Percentiles rank a stretch among this genome's conserved stretches.
Conservation (phyloP, 805 yeast genomes). For the Metschnikowia gelsemii region DNA sequence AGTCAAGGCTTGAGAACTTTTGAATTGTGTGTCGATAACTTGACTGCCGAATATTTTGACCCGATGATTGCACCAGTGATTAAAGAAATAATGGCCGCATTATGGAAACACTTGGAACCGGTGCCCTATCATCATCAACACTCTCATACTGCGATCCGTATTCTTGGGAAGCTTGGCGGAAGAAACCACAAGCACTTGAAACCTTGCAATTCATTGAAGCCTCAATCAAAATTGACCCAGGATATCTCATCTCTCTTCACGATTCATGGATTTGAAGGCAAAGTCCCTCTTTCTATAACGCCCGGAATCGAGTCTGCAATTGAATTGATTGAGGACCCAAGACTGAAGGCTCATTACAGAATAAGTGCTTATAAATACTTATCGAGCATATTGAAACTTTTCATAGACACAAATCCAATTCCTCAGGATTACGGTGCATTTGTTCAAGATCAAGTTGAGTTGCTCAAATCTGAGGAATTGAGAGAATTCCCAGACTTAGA, state of each 20-base stretch:
- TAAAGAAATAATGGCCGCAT: conserved; percentile 88
- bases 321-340: conserved; percentile 65
- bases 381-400: conserved; percentile 61
- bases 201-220: conserved; percentile 65
- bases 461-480: conserved; percentile 40
- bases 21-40: conserved; percentile 92
- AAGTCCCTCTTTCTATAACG: conserved; percentile 72
- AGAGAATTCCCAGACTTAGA: conserved; percentile 37
- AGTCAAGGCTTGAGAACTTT: conserved; percentile 93
- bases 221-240: conserved; percentile 57
- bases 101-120: conserved; percentile 89
- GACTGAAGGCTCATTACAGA: conserved; percentile 64
- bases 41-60: conserved; percentile 95
- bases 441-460: conserved; percentile 50
- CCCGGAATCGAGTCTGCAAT: conserved; percentile 82
- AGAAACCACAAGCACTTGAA: conserved; percentile 83
- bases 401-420: conserved; percentile 55
- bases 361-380: conserved; percentile 76
- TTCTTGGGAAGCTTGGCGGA: conserved; percentile 94
- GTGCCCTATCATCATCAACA: conserved; percentile 93
- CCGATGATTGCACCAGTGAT: conserved; percentile 96
- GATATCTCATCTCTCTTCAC: conserved; percentile 67
- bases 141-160: conserved; percentile 89
- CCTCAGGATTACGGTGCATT: conserved; percentile 44
- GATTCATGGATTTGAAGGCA: conserved; percentile 62